A percentile compares a stretch with the other conserved stretches of the same genome.
Evolutionary conservation across 1,284 basidiomycete genomes (phyloP).

Genomic region (Cystobasidium slooffiae): DNA sequence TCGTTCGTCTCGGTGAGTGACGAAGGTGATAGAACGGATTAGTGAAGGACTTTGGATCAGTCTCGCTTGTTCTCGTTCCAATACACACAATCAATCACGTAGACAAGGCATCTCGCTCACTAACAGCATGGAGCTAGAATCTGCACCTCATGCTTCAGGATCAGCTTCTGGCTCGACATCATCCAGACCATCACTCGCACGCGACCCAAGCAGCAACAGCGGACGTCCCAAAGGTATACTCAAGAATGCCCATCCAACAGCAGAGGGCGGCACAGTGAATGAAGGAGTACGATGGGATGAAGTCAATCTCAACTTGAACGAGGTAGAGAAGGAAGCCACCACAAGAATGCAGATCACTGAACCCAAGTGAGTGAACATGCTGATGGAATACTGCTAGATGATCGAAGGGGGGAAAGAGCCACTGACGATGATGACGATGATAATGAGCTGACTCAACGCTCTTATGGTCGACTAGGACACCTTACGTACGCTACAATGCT

Average conservation of each 20-base stretch:
- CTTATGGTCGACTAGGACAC: no score
- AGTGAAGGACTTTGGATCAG: no score
- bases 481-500: conserved; percentile 53
- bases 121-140: no score
- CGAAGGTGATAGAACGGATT: no score
- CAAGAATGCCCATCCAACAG: conserved; percentile 47
- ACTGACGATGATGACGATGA: neutral
- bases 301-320: conserved; percentile 52
- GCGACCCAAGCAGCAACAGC: conserved; percentile 34
- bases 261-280: neutral
- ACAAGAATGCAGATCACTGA: conserved; percentile 53
- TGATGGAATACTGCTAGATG: neutral
- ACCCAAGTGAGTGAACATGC: conserved; percentile 45
- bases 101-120: no score
- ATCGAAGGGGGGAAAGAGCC: neutral
- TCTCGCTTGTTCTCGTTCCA: no score
- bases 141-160: neutral
- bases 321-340: conserved; percentile 48
- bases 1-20: no score
- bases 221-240: conserved; percentile 50
- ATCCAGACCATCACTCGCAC: conserved; percentile 7
- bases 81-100: no score
- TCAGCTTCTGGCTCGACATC: neutral
- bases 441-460: neutral
- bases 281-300: conserved; percentile 51